These are phyloP conservation scores for Aureobasidium leucospermi DNA, from an alignment of 2,329 filamentous ascomycete genomes.

Conservation along the genomic window DNA sequence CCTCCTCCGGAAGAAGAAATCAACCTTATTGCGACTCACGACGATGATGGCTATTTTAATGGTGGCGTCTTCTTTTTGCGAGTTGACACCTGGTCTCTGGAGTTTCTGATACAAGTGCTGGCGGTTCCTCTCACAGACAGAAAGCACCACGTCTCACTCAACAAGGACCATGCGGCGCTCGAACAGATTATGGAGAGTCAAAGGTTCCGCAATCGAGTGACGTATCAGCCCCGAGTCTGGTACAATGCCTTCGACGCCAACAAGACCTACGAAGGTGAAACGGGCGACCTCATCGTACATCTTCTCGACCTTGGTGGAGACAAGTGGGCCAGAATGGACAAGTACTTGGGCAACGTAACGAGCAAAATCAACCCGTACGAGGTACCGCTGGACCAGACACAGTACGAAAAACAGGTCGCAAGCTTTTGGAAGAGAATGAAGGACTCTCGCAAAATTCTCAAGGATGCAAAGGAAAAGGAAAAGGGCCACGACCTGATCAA, in stretches of 20 bases:
- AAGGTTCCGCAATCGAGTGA: constrained; percentile 12
- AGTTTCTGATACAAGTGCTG: constrained; percentile 21
- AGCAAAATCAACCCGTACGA: constrained; percentile 13
- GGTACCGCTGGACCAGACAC: constrained; percentile 17
- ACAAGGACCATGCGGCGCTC: constrained; percentile 16
- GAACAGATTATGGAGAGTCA: constrained; percentile 14
- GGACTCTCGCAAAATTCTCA: constrained; percentile 14
- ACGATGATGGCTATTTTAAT: constrained; percentile 23
- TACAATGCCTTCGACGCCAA: constrained; percentile 30
- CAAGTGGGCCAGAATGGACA: constrained; percentile 20
- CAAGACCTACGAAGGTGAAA: constrained; percentile 18
- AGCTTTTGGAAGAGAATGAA: constrained; percentile 20
- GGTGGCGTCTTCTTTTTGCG: constrained; percentile 26
- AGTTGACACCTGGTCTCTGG: constrained; percentile 21
- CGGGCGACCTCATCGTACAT: constrained; percentile 24
- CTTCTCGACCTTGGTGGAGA: constrained; percentile 21
- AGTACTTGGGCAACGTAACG: constrained; percentile 17
- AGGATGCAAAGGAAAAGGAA: constrained; percentile 7
- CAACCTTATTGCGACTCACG: constrained; percentile 22
- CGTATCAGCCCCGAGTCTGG: constrained; percentile 20
- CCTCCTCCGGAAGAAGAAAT: constrained; percentile 23
- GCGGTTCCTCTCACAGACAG: constrained; percentile 15
- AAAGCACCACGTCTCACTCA: constrained; percentile 18
- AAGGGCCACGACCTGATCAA: constrained; percentile 3
- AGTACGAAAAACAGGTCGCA: constrained; percentile 17